Percentiles rank a stretch among this genome's conserved stretches.
phyloP scores from a whole-genome alignment of 306 rosid species.

The Pueraria montana region DNA sequence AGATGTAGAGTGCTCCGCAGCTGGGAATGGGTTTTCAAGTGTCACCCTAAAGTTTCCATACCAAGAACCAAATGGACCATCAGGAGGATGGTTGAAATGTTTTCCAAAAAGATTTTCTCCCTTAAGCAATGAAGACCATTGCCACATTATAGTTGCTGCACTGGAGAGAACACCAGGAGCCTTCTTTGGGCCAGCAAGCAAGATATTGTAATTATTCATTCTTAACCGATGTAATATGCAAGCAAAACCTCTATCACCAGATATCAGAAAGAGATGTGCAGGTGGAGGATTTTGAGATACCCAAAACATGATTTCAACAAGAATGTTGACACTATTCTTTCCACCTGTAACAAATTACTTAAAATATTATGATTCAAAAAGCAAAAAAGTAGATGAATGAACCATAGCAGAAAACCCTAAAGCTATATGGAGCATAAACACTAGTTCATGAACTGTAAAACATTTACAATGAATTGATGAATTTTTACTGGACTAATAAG shows the following conservation, averaged over 20 bases:
- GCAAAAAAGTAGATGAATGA: neutral
- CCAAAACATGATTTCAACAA: conserved; percentile 86
- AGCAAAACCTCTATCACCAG: conserved; percentile 84
- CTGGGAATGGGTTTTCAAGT: conserved; percentile 67
- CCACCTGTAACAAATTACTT: conserved; percentile 68
- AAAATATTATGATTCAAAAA: neutral
- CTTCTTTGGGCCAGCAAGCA: conserved; percentile 70
- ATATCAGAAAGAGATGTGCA: conserved; percentile 88
- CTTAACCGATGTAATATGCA: conserved; percentile 78
- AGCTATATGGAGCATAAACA: conserved; percentile 26
- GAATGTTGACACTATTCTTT: conserved; percentile 81
- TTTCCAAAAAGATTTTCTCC: conserved; percentile 79
- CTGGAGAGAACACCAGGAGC: conserved; percentile 73
- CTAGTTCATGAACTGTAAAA: conserved; percentile 6
- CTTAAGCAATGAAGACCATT: conserved; percentile 74
- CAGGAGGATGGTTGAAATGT: conserved; percentile 86
- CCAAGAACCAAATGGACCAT: conserved; percentile 86
- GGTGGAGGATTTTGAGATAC: conserved; percentile 96
- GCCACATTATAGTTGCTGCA: conserved; percentile 96
- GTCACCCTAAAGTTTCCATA: conserved; percentile 74
- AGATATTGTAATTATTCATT: conserved; percentile 89
- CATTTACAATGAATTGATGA: neutral
- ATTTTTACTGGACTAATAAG: neutral
- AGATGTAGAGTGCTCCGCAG: conserved; percentile 29
- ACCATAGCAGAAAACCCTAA: neutral